A percentile compares a stretch with the other conserved stretches of the same genome.
These are phyloP conservation scores for Alternaria sp. DNA, from an alignment of 2,329 filamentous ascomycete species.

Conservation along the genomic window DNA sequence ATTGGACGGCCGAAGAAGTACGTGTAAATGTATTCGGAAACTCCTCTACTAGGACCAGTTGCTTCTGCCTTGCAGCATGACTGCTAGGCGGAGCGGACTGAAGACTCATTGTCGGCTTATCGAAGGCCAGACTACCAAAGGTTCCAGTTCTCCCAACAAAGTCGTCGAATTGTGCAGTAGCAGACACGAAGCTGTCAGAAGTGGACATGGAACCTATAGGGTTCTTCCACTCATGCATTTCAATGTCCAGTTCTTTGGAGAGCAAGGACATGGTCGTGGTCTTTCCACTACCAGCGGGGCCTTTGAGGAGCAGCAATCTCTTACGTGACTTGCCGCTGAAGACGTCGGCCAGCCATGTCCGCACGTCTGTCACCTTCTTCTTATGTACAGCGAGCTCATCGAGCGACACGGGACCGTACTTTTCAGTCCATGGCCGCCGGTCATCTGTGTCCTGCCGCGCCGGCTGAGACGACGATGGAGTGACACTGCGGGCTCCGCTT, in stretches of 20 bases:
- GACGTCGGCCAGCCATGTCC: constrained; percentile 80
- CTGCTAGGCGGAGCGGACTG: constrained; percentile 23
- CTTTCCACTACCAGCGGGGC: constrained; percentile 90
- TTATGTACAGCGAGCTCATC: constrained; percentile 94
- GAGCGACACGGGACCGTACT: constrained; percentile 76
- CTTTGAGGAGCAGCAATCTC: constrained; percentile 83
- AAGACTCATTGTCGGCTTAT: constrained; percentile 22
- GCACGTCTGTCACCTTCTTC: constrained; percentile 88
- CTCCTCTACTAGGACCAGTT: constrained; percentile 59
- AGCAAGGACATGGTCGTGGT: constrained; percentile 85
- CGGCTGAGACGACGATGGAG: constrained; percentile 37
- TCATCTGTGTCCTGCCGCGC: constrained; percentile 56
- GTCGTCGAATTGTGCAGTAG: constrained; percentile 86
- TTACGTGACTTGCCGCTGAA: constrained; percentile 68
- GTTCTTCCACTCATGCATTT: constrained; percentile 91
- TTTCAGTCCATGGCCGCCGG: constrained; percentile 83
- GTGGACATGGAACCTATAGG: constrained; percentile 70
- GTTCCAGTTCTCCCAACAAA: constrained; percentile 84
- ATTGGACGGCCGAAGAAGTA: constrained; percentile 54
- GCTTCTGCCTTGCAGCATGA: constrained; percentile 39
- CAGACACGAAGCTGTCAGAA: constrained; percentile 71
- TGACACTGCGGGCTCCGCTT: constrained; percentile 41
- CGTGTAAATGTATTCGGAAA: constrained; percentile 60
- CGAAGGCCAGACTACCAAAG: constrained; percentile 74
- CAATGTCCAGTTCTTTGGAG: constrained; percentile 76